These are phyloP conservation scores for Elongisporangium anandrum DNA, from an alignment of 352 stramenopile species.

Conservation along the genomic window DNA sequence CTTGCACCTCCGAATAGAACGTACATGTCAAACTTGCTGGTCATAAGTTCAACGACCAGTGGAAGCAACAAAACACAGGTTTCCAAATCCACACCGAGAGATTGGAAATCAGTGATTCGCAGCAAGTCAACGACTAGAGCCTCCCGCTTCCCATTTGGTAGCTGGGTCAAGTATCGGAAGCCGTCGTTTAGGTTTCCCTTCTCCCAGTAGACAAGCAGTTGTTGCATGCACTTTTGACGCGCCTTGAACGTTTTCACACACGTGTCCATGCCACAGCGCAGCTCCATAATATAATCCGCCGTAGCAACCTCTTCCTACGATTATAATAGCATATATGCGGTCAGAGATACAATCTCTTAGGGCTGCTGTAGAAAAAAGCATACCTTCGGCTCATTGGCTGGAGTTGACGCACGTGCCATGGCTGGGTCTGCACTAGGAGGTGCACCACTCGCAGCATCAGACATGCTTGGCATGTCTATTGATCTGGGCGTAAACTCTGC, in stretches of 20 bases:
- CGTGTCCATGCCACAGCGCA: slow-evolving; percentile 82
- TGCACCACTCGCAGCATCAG: neutral
- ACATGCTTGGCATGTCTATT: neutral
- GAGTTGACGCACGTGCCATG: neutral
- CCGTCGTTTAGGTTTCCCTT: slow-evolving; percentile 63
- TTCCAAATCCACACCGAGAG: slow-evolving; percentile 69
- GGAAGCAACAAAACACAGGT: slow-evolving; percentile 70
- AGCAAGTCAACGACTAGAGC: slow-evolving; percentile 71
- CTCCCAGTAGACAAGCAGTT: slow-evolving; percentile 68
- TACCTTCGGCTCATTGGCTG: neutral
- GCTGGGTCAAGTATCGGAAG: slow-evolving; percentile 56
- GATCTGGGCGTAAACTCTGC: neutral
- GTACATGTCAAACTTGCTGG: slow-evolving; percentile 63
- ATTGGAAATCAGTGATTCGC: slow-evolving; percentile 51
- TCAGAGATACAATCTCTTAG: no score
- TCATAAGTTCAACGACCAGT: slow-evolving; percentile 62
- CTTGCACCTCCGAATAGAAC: slow-evolving; percentile 7
- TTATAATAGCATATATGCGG: no score
- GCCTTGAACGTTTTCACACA: slow-evolving; percentile 67
- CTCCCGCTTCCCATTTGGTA: slow-evolving; percentile 68
- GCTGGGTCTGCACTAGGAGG: neutral
- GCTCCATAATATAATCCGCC: slow-evolving; percentile 77
- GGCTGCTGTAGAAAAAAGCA: no score
- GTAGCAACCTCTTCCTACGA: slow-evolving; percentile 28
- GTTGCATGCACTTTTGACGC: slow-evolving; percentile 65